Percentiles rank a stretch among this genome's conserved stretches.
Conservation (phyloP, 2,329 filamentous ascomycete species). For the Colletotrichum lini region DNA sequence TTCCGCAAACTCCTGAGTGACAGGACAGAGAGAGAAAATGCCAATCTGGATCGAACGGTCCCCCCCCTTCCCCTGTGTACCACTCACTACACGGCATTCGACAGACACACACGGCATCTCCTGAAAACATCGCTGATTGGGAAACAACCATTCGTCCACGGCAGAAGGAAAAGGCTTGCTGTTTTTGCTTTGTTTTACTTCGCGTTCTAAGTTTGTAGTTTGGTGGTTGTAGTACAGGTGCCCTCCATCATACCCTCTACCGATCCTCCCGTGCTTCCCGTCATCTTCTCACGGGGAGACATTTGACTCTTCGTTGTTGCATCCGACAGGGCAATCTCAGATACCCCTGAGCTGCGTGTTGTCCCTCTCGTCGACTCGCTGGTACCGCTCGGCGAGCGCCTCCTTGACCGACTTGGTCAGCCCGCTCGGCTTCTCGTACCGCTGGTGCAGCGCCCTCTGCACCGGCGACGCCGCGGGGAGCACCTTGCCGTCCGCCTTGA, state of each 20-base stretch:
- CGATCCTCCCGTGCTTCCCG: conserved; percentile 9
- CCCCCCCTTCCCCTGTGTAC: not conserved
- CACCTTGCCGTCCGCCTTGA: conserved; percentile 59
- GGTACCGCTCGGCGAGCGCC: conserved; percentile 69
- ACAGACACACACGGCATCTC: not conserved
- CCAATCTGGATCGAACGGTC: not conserved
- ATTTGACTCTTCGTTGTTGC: not conserved
- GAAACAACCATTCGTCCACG: not conserved
- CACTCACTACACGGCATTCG: conserved; percentile 3
- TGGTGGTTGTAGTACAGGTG: conserved; percentile 40
- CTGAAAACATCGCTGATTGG: not conserved
- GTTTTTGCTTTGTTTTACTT: conserved; percentile 11
- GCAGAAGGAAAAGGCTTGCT: conserved; percentile 33
- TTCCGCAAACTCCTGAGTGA: conserved; percentile 27
- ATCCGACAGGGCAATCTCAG: not conserved
- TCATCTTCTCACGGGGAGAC: not conserved
- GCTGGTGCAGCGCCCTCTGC: conserved; percentile 65
- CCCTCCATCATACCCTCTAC: conserved; percentile 10
- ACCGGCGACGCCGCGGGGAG: conserved; percentile 57
- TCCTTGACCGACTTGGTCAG: conserved; percentile 67
- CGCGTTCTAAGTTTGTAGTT: conserved; percentile 33
- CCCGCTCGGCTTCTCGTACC: conserved; percentile 61
- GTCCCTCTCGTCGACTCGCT: conserved; percentile 61
- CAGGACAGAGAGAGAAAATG: not conserved
- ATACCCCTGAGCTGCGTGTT: conserved; percentile 59